Evolutionary conservation across 2,329 filamentous ascomycete species (phyloP), one percentile per base, ranked within the genome.

Genomic region (Fusarium sp.): DNA sequence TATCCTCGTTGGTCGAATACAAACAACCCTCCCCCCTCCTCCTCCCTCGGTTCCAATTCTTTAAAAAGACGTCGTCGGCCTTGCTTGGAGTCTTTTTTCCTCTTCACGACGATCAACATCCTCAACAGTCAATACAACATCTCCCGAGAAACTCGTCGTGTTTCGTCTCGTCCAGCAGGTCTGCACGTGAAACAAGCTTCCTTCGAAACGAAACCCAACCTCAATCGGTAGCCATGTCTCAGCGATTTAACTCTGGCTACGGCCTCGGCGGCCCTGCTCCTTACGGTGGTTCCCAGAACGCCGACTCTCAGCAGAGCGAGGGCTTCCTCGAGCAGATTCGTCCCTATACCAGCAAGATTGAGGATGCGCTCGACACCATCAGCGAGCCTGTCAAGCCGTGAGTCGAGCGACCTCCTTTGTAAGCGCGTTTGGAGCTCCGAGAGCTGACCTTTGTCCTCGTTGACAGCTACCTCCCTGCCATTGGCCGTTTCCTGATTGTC

Each of bases 291-390:
- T 62, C 85, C 83, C 74, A 83, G 66, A 43, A 44, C 82, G 68
- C 65, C 35, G 75, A 77, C 32, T 90, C 94, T 74, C 87, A 90
- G 48, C 93, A 89, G 79, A 89, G 91, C 59, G 76, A 75, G 53
- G 73, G 74, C 71, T 61, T 79, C 59, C 88, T 99, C 73, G 96
- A 97, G 79, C 87, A 93, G 75, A 93, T 99, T 77, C 88, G 96
- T 69, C 89, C 94, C 79, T 94, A 98, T 81, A 99, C 96, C 51
- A 97, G 92, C 90, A 98, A 97, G 87, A 95, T 99, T 71, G 96
- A 99, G 83, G 96, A 99, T 79, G 83, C 92, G 78, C 82, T 99
- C 77, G 96, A 98, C 81, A 92, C 88, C 28, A 72, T 94, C 76
- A 91, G 93, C 75, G 95, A 97, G 77, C 96, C 96, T 48, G 82